Base-by-base conservation (phyloP, 2,329 filamentous ascomycete genomes). In the Xylariales sp. region DNA sequence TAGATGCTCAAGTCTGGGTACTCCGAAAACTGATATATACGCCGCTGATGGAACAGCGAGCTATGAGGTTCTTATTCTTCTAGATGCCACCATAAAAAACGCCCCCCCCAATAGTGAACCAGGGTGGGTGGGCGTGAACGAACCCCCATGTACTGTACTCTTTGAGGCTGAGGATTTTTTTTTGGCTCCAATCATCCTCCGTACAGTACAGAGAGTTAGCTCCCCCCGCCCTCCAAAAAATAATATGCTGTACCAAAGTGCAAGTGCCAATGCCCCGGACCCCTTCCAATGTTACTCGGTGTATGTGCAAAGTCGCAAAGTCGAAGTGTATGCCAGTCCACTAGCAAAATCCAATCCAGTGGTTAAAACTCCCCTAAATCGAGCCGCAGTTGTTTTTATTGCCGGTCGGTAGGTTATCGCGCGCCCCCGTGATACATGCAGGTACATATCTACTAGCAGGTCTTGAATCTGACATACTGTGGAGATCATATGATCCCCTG, bases 401-500 rank as follows among this genome's bases (percentile, higher is more conserved):
- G 23, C 16, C 23, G 10, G 34, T 60, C 62, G 57, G 58, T 48
- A 39, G 52, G 39, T 54, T 54, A 56, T 60, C 50, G 50, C 50
- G 50, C 50, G 50, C 55, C 54, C 34, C 18, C 28, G 28, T 54
- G 36, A 54, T 64, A 56, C 41, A 61, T 60, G 59, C 34, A 34
- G n/a, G 45, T 65, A 56, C 49, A 45, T 49, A 49, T 32, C 32
- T 45, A 28, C 50, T 30, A 63, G 39, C 16, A 45, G 18, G 39
- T 55, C 43, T 43, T 32, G 48, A 65, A 50, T 58, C 39, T n/a
- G 12, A 14, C 18, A 50, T 55, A 34, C 34, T 18, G n/a, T 30
- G 12, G 52, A 46, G 7, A 56, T 69, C 43, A 81, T 66, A 84
- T 61, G 48, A 87, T 78, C 54, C 79, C 84, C 3, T 83, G 79